These are phyloP conservation scores for Cystoisospora suis DNA, from an alignment of 169 alveolate genomes.

Conservation along the genomic window DNA sequence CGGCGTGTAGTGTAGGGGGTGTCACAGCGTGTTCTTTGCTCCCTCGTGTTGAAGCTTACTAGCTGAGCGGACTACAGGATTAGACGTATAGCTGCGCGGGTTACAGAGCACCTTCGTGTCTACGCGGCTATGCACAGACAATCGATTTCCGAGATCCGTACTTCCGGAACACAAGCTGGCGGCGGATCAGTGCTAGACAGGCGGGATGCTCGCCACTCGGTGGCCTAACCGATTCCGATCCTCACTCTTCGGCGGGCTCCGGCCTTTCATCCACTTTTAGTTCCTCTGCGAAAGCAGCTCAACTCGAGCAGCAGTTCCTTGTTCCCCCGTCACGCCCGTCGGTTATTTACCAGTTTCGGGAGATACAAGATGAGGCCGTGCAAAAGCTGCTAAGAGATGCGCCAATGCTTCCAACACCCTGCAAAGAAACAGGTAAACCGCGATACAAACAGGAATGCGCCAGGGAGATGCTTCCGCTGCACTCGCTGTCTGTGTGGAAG, in stretches of 20 bases:
- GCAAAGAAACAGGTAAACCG: constrained; percentile 68
- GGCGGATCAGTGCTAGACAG: neutral
- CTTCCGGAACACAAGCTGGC: constrained; percentile 57
- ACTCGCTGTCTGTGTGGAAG: too few relatives aligned
- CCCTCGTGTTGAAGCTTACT: too few relatives aligned
- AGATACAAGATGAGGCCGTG: constrained; percentile 70
- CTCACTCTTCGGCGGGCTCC: constrained; percentile 24
- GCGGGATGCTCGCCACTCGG: neutral
- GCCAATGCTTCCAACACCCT: constrained; percentile 64
- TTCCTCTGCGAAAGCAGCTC: neutral
- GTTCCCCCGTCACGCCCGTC: constrained; percentile 76
- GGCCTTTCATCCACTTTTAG: neutral
- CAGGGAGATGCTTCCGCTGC: too few relatives aligned
- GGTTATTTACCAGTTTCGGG: constrained; percentile 71
- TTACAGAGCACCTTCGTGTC: too few relatives aligned
- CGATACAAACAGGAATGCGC: too few relatives aligned
- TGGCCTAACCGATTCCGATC: too few relatives aligned
- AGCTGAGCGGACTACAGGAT: too few relatives aligned
- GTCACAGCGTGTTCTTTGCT: too few relatives aligned
- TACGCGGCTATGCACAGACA: constrained; percentile 58
- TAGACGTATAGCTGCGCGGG: too few relatives aligned
- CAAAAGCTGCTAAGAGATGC: constrained; percentile 71
- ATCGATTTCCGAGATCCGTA: constrained; percentile 75
- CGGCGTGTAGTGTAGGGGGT: too few relatives aligned
- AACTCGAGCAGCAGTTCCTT: constrained; percentile 56